phyloP scores from a whole-genome alignment of 202 grass and related monocot species.

The Digitaria exilis region DNA sequence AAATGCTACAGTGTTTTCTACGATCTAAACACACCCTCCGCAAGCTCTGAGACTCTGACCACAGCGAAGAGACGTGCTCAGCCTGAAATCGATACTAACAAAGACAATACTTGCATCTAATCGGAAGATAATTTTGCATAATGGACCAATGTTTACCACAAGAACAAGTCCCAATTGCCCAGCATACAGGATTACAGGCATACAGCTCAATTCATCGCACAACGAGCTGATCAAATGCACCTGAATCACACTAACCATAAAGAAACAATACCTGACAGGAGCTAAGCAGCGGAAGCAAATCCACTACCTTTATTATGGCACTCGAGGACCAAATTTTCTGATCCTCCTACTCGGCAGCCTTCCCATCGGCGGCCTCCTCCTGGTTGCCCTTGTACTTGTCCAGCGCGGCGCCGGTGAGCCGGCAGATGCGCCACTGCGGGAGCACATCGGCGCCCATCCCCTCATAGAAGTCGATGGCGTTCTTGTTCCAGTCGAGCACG shows the following conservation, averaged over 20 bases:
- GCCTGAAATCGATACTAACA: too few species aligned
- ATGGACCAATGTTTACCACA: neutral
- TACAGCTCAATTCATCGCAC: neutral
- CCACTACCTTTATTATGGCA: constrained; percentile 32
- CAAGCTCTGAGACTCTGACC: too few species aligned
- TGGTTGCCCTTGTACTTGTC: constrained; percentile 54
- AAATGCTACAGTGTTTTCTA: too few species aligned
- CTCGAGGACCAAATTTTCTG: neutral
- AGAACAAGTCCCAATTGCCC: neutral
- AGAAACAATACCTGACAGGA: neutral
- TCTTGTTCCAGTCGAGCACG: constrained; percentile 88
- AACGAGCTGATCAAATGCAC: constrained; percentile 23
- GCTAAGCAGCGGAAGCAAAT: constrained; percentile 22
- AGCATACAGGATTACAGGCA: too few species aligned
- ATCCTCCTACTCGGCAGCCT: constrained; percentile 20
- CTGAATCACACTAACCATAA: neutral
- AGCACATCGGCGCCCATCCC: constrained; percentile 90
- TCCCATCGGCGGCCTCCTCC: constrained; percentile 18
- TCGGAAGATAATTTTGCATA: constrained; percentile 12
- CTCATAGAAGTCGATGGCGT: constrained; percentile 88
- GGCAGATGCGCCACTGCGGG: constrained; percentile 86
- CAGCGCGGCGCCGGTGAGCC: constrained; percentile 60
- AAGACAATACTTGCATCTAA: neutral
- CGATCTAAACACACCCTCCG: too few species aligned
- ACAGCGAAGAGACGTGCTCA: too few species aligned